phyloP scores from a whole-genome alignment of 345 rosid species.

The Atalantia buxifolia region DNA sequence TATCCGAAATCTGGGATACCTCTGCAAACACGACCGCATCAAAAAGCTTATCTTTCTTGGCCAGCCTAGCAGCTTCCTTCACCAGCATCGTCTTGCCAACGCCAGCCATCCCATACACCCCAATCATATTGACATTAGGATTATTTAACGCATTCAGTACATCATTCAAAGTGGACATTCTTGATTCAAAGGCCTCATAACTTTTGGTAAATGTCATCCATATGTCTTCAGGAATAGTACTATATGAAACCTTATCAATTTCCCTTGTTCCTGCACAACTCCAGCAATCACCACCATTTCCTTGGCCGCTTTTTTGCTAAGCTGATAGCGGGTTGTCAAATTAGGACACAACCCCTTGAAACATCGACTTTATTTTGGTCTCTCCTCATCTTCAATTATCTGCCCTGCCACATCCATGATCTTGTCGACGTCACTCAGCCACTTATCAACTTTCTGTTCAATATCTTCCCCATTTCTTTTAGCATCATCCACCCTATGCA shows the following conservation, averaged over 20 bases:
- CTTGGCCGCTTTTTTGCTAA: neutral
- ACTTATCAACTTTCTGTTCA: neutral
- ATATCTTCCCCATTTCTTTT: neutral
- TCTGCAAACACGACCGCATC: neutral
- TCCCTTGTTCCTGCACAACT: neutral
- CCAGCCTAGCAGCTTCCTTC: neutral
- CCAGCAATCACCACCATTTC: neutral
- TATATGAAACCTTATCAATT: neutral
- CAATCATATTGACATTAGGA: neutral
- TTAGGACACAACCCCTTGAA: neutral
- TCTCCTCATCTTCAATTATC: neutral
- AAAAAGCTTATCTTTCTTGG: neutral
- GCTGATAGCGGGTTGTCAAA: neutral
- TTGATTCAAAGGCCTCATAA: too few relatives aligned
- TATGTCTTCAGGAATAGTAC: neutral
- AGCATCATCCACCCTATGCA: neutral
- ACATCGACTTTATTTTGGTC: neutral
- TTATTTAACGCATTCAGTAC: too few relatives aligned
- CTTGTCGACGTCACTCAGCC: neutral
- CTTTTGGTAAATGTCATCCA: neutral
- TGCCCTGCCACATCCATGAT: neutral
- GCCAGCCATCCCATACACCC: neutral
- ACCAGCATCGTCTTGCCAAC: neutral
- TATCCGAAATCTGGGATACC: slow-evolving; percentile 1
- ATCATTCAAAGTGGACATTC: neutral